A percentile compares a stretch with the other conserved stretches of the same genome.
Conservation (phyloP, 2,329 filamentous ascomycete genomes). For the Trichoderma atrobrunneum region DNA sequence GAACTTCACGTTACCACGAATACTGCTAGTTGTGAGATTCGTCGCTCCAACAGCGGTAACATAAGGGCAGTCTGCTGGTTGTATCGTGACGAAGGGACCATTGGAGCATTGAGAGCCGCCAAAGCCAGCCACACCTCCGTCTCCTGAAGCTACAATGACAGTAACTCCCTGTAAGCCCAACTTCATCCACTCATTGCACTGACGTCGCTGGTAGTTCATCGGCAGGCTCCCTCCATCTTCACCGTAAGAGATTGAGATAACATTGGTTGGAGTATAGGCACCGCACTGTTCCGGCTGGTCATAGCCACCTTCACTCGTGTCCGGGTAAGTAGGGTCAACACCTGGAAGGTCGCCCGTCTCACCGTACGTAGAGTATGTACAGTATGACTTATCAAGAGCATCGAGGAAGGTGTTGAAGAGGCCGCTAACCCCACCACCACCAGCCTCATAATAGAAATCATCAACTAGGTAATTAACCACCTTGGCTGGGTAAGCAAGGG, state of each 20-base stretch:
- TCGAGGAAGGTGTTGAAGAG: constrained; percentile 41
- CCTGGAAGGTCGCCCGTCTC: constrained; percentile 32
- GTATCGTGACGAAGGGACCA: constrained; percentile 45
- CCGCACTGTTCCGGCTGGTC: constrained; percentile 45
- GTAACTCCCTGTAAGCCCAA: constrained; percentile 50
- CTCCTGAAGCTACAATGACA: constrained; percentile 45
- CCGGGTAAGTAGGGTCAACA: constrained; percentile 20
- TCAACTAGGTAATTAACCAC: constrained; percentile 41
- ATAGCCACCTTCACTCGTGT: constrained; percentile 38
- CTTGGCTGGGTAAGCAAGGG: constrained; percentile 51
- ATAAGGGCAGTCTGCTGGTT: constrained; percentile 47
- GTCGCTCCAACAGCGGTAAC: constrained; percentile 50
- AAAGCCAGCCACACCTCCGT: constrained; percentile 48
- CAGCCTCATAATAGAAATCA: not conserved
- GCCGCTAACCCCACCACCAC: constrained; percentile 18
- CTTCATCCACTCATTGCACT: constrained; percentile 56
- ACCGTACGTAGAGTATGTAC: constrained; percentile 30
- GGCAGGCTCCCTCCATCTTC: constrained; percentile 50
- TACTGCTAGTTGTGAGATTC: constrained; percentile 37
- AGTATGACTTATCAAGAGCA: constrained; percentile 43
- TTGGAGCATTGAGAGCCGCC: constrained; percentile 37
- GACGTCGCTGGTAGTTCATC: constrained; percentile 46
- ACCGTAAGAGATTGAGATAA: constrained; percentile 53
- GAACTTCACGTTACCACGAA: not conserved
- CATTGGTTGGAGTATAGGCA: constrained; percentile 43